These are phyloP conservation scores for Phaffia rhodozyma DNA, from an alignment of 1,284 basidiomycete genomes.

Conservation along the genomic window DNA sequence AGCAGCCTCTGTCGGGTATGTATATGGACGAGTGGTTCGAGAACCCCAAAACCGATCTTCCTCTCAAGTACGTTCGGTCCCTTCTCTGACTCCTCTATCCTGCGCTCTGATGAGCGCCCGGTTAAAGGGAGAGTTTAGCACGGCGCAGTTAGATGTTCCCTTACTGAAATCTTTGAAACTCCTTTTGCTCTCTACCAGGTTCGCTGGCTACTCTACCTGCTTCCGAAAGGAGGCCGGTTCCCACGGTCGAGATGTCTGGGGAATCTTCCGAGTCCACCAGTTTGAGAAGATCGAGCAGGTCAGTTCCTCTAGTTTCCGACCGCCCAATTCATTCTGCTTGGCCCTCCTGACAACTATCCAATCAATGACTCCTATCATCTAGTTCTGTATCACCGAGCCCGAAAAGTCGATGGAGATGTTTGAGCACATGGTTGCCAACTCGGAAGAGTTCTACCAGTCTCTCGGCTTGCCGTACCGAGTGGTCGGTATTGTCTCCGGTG, in stretches of 20 bases:
- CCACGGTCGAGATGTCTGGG: constrained; percentile 97
- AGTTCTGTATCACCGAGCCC: constrained; percentile 91
- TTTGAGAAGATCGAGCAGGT: constrained; percentile 93
- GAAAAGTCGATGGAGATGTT: constrained; percentile 90
- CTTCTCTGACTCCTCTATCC: background rate
- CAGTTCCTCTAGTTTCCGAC: constrained; percentile 15
- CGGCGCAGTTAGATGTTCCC: background rate
- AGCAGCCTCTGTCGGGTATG: constrained; percentile 93
- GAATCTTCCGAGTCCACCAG: constrained; percentile 98
- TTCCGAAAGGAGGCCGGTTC: constrained; percentile 98
- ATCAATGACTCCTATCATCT: background rate
- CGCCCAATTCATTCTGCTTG: background rate
- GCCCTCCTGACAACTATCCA: background rate
- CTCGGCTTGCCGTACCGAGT: constrained; percentile 82
- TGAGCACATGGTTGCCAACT: constrained; percentile 76
- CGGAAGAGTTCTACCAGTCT: constrained; percentile 92
- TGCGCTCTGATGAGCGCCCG: background rate
- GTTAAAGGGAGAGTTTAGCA: background rate
- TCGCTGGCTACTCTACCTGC: constrained; percentile 69
- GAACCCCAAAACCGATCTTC: constrained; percentile 76
- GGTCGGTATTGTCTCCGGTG: constrained; percentile 92
- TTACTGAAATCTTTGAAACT: background rate
- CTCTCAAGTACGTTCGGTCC: constrained; percentile 56
- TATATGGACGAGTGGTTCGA: constrained; percentile 98
- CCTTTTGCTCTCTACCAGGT: constrained; percentile 26